Evolutionary conservation across 257 asterid genomes (phyloP).

Genomic region (Nicotiana benthamiana): DNA sequence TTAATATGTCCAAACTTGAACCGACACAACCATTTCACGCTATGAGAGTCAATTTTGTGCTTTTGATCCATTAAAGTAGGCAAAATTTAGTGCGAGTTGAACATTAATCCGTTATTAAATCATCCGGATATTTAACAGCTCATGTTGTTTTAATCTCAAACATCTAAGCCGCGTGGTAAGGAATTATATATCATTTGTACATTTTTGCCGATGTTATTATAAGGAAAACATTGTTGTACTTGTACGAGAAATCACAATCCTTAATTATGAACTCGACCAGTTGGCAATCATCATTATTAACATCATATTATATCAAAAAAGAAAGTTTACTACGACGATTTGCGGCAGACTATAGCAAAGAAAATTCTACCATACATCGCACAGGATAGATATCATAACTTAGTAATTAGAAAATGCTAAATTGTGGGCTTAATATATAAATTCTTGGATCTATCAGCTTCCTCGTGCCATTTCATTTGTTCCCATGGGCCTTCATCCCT

Average conservation of each 20-base stretch:
- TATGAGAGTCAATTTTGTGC: neutral
- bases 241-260: neutral
- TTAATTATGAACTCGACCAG: neutral
- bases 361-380: neutral
- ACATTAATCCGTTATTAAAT: neutral
- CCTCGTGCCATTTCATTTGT: neutral
- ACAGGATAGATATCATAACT: neutral
- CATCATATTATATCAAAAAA: neutral
- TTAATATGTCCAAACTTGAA: neutral
- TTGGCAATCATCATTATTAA: neutral
- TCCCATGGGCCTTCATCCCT: neutral
- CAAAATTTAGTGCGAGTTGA: neutral
- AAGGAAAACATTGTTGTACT: too few relatives aligned
- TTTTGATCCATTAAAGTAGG: neutral
- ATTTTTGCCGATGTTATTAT: too few relatives aligned
- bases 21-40: neutral
- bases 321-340: neutral
- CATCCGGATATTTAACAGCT: neutral
- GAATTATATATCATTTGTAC: too few relatives aligned
- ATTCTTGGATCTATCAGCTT: neutral
- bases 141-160: neutral
- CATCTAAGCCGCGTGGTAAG: neutral
- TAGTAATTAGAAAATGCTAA: neutral
- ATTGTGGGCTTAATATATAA: neutral
- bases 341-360: neutral